These are phyloP conservation scores for Penicillium daleae DNA, from an alignment of 495 filamentous ascomycete species.

Conservation along the genomic window DNA sequence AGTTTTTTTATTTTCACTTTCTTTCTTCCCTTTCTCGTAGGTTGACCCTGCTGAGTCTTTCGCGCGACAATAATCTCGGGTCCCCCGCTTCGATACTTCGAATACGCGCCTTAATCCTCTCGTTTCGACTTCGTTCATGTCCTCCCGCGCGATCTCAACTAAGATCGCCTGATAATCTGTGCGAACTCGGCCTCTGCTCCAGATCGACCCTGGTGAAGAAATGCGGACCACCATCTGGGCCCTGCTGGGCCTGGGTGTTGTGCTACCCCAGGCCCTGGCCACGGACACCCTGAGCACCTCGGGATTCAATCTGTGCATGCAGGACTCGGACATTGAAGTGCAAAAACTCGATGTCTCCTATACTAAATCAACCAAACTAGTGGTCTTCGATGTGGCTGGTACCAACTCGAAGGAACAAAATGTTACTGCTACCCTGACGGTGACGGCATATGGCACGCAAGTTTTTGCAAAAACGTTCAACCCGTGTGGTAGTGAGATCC, in stretches of 20 bases:
- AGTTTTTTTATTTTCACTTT: not conserved
- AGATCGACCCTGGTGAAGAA: constrained; percentile 14
- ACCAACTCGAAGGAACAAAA: constrained; percentile 75
- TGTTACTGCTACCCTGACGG: constrained; percentile 75
- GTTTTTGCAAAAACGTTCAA: constrained; percentile 82
- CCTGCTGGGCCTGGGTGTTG: constrained; percentile 37
- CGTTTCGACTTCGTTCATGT: constrained; percentile 7
- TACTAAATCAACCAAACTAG: constrained; percentile 67
- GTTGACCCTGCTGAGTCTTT: constrained; percentile 35
- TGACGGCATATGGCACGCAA: constrained; percentile 84
- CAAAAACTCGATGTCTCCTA: constrained; percentile 77
- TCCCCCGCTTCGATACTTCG: not conserved
- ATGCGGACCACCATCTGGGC: constrained; percentile 38
- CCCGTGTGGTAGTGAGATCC: constrained; percentile 70
- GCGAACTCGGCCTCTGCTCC: constrained; percentile 11
- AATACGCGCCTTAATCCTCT: constrained; percentile 10
- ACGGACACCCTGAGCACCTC: constrained; percentile 76
- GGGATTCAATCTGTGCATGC: constrained; percentile 77
- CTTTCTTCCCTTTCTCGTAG: constrained; percentile 18
- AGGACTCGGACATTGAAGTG: constrained; percentile 68
- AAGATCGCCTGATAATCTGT: constrained; percentile 9
- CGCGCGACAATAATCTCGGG: not conserved
- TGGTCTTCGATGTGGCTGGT: constrained; percentile 84
- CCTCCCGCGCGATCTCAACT: constrained; percentile 1
- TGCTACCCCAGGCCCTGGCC: constrained; percentile 57